These are phyloP conservation scores for Lactarius trivialis DNA, from an alignment of 768 basidiomycete species.

Conservation along the genomic window DNA sequence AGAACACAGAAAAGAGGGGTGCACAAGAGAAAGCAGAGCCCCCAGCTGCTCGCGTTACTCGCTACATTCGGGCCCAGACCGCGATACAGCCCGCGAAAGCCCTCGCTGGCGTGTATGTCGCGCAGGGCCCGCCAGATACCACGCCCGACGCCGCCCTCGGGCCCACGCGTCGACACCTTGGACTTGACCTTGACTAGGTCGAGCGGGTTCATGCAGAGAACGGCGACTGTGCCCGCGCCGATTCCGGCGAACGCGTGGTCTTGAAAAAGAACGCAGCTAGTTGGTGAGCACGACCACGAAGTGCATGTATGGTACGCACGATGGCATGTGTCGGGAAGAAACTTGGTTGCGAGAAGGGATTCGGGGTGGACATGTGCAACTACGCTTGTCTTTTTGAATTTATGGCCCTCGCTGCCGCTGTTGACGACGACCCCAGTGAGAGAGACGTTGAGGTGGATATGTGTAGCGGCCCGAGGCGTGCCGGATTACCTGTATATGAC, in stretches of 20 bases:
- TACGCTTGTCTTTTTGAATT: background rate
- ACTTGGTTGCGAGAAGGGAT: conserved; percentile 19
- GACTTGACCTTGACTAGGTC: background rate
- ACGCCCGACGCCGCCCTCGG: background rate
- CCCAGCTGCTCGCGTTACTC: background rate
- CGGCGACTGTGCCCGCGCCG: background rate
- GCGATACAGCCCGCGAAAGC: background rate
- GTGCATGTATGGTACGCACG: conserved; percentile 17
- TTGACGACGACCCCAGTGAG: background rate
- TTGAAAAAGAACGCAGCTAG: background rate
- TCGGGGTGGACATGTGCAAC: conserved; percentile 9
- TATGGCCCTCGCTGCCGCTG: background rate
- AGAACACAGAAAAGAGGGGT: background rate
- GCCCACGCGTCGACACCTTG: background rate
- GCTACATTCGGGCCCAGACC: background rate
- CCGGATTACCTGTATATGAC: too few species aligned
- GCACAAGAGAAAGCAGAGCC: background rate
- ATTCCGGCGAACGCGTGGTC: background rate
- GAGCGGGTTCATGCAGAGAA: background rate
- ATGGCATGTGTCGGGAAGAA: conserved; percentile 29
- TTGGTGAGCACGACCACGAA: too few species aligned
- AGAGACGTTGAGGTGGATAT: too few species aligned
- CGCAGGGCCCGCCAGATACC: background rate
- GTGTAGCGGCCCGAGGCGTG: too few species aligned
- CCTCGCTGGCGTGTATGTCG: background rate